A percentile compares a stretch with the other conserved stretches of the same genome.
Evolutionary conservation across 108 stramenopile genomes (phyloP).

Genomic region (Asterionellopsis glacialis): DNA sequence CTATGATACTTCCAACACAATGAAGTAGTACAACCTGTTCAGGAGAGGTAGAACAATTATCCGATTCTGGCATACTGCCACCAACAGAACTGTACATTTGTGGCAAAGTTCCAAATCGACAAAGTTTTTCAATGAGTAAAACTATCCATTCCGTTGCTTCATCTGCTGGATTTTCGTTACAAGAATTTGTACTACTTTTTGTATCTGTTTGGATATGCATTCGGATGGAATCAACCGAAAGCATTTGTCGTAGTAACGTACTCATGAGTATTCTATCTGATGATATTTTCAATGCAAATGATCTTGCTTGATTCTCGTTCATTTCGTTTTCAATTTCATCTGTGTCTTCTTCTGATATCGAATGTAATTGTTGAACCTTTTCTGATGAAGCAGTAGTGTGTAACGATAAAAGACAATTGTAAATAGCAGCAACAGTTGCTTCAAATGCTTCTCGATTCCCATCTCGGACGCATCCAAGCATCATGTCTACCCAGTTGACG

Average conservation of each 20-base stretch:
- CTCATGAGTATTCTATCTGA: constrained; percentile 40
- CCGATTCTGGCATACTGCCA: constrained; percentile 2
- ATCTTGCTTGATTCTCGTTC: background rate
- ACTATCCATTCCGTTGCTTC: constrained; percentile 80
- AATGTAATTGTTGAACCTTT: too few relatives aligned
- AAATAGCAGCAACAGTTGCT: constrained; percentile 60
- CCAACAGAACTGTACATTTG: constrained; percentile 37
- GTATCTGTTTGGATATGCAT: constrained; percentile 6
- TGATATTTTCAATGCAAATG: constrained; percentile 21
- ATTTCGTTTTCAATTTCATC: background rate
- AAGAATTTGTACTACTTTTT: constrained; percentile 3
- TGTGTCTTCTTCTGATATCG: background rate
- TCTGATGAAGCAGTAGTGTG: too few relatives aligned
- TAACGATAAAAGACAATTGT: constrained; percentile 44
- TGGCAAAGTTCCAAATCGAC: constrained; percentile 43
- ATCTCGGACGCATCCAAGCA: constrained; percentile 17
- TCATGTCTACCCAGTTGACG: constrained; percentile 39
- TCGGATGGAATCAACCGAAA: constrained; percentile 37
- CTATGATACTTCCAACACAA: constrained; percentile 51
- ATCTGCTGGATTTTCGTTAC: constrained; percentile 42
- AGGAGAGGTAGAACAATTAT: constrained; percentile 14
- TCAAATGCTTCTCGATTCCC: constrained; percentile 57
- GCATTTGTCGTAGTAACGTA: constrained; percentile 49
- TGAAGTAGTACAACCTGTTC: constrained; percentile 74
- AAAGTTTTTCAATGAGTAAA: constrained; percentile 44